Evolutionary conservation across 345 rosid species (phyloP).

Genomic region (Balakata baccata): DNA sequence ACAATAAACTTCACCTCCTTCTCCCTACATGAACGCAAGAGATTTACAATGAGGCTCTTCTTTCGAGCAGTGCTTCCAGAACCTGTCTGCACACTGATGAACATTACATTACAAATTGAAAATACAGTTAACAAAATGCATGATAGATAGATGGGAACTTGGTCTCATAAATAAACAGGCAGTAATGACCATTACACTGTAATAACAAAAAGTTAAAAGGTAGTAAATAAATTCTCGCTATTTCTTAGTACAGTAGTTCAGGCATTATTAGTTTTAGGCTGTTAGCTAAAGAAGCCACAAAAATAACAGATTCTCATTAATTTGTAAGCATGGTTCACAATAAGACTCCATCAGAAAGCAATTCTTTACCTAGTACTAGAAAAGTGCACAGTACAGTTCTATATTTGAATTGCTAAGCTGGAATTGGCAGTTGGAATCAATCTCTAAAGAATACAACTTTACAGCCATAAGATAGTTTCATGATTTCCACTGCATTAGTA

Average conservation of each 20-base stretch:
- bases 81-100: constrained; percentile 79
- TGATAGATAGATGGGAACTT: neutral
- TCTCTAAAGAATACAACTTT: neutral
- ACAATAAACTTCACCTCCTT: constrained; percentile 86
- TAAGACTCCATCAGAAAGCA: neutral
- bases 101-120: constrained; percentile 30
- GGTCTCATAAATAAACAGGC: neutral
- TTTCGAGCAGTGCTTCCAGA: constrained; percentile 68
- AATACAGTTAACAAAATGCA: constrained; percentile 5
- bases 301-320: neutral
- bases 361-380: neutral
- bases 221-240: neutral
- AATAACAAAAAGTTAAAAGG: neutral
- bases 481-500: neutral
- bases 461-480: neutral
- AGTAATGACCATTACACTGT: neutral
- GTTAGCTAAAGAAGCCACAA: neutral
- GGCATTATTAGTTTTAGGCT: neutral
- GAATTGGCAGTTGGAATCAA: neutral
- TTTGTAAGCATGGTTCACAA: neutral
- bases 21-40: constrained; percentile 80
- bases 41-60: constrained; percentile 74
- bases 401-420: constrained; percentile 7
- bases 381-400: neutral
- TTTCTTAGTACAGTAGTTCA: neutral